These are phyloP conservation scores for Decorospora gaudefroyi DNA, from an alignment of 2,329 filamentous ascomycete species.

Conservation along the genomic window DNA sequence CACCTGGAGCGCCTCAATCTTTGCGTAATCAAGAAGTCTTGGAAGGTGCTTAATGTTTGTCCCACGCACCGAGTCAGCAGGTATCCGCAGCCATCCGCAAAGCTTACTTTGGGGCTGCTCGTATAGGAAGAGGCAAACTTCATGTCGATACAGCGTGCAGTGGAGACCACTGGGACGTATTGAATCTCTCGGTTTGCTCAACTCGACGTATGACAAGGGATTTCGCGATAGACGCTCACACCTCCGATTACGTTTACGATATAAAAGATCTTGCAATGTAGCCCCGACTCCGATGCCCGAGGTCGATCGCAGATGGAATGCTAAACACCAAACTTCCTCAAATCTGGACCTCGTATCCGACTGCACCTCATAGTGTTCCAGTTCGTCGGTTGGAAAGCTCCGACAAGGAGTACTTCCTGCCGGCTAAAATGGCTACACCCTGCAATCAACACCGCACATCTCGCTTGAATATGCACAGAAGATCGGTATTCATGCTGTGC, in stretches of 20 bases:
- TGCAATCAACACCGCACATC: neutral
- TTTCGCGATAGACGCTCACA: too few relatives aligned
- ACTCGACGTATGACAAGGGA: too few relatives aligned
- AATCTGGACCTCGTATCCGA: constrained; percentile 12
- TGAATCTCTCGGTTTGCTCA: too few relatives aligned
- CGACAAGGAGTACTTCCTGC: constrained; percentile 23
- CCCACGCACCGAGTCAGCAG: neutral
- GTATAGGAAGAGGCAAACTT: neutral
- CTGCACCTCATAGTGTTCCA: constrained; percentile 8
- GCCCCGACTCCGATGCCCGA: neutral
- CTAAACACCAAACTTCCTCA: constrained; percentile 22
- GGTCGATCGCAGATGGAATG: constrained; percentile 3
- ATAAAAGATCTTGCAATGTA: neutral
- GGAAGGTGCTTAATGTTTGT: neutral
- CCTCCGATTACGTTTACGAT: constrained; percentile 1
- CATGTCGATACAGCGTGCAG: neutral
- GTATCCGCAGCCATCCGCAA: too few relatives aligned
- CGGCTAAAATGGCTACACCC: too few relatives aligned
- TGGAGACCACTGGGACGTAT: neutral
- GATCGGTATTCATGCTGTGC: constrained; percentile 3
- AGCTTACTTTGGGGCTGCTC: neutral
- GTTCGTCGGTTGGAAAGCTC: constrained; percentile 17
- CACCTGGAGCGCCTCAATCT: neutral
- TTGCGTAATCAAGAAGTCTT: neutral
- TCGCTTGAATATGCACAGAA: neutral